Conservation (phyloP, 345 rosid genomes). For the Syzygium oleosum region DNA sequence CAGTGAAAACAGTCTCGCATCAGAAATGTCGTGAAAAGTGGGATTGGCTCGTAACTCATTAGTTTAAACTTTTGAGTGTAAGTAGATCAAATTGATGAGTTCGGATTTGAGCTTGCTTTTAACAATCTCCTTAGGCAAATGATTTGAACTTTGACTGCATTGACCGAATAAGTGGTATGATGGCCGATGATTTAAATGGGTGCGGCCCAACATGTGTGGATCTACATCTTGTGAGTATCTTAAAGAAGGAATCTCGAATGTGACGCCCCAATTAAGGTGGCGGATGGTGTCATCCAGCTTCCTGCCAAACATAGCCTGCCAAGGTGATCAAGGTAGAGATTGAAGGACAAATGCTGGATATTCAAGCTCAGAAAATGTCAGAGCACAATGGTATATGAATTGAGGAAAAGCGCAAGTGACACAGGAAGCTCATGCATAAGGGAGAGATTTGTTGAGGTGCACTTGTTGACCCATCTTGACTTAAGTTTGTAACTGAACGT, state of each 20-base stretch:
- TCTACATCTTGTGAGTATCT: background rate
- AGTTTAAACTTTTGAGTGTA: background rate
- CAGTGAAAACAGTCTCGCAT: background rate
- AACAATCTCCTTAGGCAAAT: background rate
- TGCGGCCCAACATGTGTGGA: background rate
- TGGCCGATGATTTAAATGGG: background rate
- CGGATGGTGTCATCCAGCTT: background rate
- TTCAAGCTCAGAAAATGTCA: background rate
- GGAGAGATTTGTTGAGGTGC: background rate
- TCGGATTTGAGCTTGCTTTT: background rate
- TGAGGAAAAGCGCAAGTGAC: background rate
- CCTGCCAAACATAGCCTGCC: background rate
- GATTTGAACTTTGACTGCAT: accelerated
- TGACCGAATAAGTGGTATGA: background rate
- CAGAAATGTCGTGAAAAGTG: too few relatives aligned
- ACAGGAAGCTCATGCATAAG: background rate
- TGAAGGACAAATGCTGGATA: background rate
- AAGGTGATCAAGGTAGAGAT: background rate
- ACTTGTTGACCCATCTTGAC: background rate
- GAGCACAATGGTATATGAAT: background rate
- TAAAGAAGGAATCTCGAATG: background rate
- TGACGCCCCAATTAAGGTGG: background rate
- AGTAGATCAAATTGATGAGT: accelerated
- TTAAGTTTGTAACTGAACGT: accelerated
- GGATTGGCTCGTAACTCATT: background rate